phyloP scores from a whole-genome alignment of 106 monocot species.

The Agapanthus africanus region DNA sequence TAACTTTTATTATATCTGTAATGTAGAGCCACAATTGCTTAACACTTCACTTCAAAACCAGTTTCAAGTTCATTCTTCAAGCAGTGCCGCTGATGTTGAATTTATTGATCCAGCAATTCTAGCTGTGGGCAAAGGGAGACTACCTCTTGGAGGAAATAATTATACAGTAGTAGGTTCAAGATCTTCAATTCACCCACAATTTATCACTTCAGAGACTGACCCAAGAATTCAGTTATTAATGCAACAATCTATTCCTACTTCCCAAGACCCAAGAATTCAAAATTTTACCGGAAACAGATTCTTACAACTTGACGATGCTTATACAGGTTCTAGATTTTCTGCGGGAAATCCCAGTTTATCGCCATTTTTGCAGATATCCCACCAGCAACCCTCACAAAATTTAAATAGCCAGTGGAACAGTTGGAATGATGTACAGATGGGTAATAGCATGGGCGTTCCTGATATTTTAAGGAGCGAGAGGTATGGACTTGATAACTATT shows the following conservation, averaged over 20 bases:
- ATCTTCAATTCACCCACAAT: constrained; percentile 25
- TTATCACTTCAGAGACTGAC: constrained; percentile 37
- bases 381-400: constrained; percentile 33
- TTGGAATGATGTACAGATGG: constrained; percentile 43
- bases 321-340: constrained; percentile 26
- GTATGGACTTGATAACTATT: constrained; percentile 35
- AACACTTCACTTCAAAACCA: constrained; percentile 23
- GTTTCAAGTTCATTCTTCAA: constrained; percentile 32
- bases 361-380: constrained; percentile 32
- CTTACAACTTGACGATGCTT: constrained; percentile 43
- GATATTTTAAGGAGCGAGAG: constrained; percentile 47
- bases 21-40: constrained; percentile 27
- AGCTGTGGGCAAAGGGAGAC: constrained; percentile 67
- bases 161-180: constrained; percentile 23
- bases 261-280: constrained; percentile 27
- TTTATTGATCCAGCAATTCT: constrained; percentile 84
- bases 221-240: constrained; percentile 51
- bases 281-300: constrained; percentile 34
- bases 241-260: constrained; percentile 42
- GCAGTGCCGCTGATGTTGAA: constrained; percentile 49
- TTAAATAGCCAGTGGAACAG: constrained; percentile 53
- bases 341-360: constrained; percentile 36
- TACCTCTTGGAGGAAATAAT: constrained; percentile 29
- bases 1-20: constrained; percentile 2
- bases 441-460: constrained; percentile 20